phyloP scores from a whole-genome alignment of 2,329 filamentous ascomycete species.

The Xylariaceae sp. region DNA sequence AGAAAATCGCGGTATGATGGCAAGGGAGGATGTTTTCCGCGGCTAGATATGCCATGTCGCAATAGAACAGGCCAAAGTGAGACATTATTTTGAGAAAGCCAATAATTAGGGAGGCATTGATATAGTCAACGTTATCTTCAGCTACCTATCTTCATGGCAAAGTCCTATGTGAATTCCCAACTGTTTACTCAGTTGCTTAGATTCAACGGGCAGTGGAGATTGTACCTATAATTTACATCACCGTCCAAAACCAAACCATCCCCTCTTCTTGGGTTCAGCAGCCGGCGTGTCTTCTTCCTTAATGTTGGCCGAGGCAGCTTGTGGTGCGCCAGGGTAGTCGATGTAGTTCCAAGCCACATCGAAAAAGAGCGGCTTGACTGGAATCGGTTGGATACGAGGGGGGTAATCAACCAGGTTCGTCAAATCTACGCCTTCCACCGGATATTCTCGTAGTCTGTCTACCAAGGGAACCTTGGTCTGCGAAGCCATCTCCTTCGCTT shows the following conservation, averaged over 20 bases:
- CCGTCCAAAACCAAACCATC: slow-evolving; percentile 72
- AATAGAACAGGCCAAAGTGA: slow-evolving; percentile 17
- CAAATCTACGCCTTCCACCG: slow-evolving; percentile 64
- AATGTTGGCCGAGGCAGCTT: slow-evolving; percentile 28
- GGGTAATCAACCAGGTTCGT: slow-evolving; percentile 81
- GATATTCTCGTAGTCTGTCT: slow-evolving; percentile 71
- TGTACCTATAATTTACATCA: slow-evolving; percentile 28
- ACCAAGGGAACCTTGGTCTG: slow-evolving; percentile 56
- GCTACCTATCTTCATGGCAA: neutral
- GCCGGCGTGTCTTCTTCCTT: slow-evolving; percentile 36
- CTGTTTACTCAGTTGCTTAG: neutral
- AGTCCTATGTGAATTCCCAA: neutral
- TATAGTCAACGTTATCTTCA: neutral
- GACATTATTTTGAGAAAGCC: slow-evolving; percentile 8
- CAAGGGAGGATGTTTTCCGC: slow-evolving; percentile 20
- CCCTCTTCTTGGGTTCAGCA: slow-evolving; percentile 52
- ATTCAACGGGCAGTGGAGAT: neutral
- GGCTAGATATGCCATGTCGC: slow-evolving; percentile 23
- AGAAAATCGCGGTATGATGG: neutral
- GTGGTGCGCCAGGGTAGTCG: slow-evolving; percentile 67
- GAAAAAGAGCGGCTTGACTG: slow-evolving; percentile 91
- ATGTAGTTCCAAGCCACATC: slow-evolving; percentile 98
- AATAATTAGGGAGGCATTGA: neutral
- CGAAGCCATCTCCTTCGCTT: slow-evolving; percentile 39
- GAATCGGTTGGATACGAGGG: slow-evolving; percentile 73